Conservation (phyloP, 495 filamentous ascomycete genomes). For the Choiromyces venosus region DNA sequence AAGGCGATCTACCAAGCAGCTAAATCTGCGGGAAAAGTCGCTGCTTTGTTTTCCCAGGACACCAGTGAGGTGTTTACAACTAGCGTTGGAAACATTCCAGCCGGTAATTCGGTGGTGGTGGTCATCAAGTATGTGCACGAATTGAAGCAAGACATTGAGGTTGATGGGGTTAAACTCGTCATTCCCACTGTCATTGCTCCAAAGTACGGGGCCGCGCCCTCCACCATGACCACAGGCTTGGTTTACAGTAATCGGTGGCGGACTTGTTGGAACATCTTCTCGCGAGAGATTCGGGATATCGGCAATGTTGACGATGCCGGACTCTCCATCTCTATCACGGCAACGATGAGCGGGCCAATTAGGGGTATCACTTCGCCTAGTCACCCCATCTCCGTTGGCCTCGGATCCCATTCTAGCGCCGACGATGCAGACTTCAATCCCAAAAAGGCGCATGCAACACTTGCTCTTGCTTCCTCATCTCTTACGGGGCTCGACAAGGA, state of each 20-base stretch:
- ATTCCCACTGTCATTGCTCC: constrained; percentile 60
- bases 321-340: constrained; percentile 52
- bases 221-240: background rate
- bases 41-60: constrained; percentile 58
- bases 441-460: constrained; percentile 56
- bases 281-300: constrained; percentile 10
- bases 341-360: constrained; percentile 55
- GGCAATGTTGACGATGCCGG: constrained; percentile 11
- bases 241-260: constrained; percentile 13
- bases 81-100: constrained; percentile 58
- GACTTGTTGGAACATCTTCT: constrained; percentile 24
- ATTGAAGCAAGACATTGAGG: constrained; percentile 59
- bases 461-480: constrained; percentile 49
- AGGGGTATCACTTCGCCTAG: constrained; percentile 57
- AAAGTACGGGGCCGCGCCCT: constrained; percentile 51
- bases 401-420: constrained; percentile 48
- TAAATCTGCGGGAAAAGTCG: constrained; percentile 52
- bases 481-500: constrained; percentile 48
- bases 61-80: constrained; percentile 61
- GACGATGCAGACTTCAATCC: constrained; percentile 51
- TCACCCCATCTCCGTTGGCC: constrained; percentile 60
- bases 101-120: constrained; percentile 49
- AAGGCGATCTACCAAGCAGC: constrained; percentile 53
- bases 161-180: constrained; percentile 59
- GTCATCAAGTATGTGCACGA: constrained; percentile 62